Base-by-base conservation (phyloP, 2,329 filamentous ascomycete genomes). In the Parasarocladium wereldwijsianum region DNA sequence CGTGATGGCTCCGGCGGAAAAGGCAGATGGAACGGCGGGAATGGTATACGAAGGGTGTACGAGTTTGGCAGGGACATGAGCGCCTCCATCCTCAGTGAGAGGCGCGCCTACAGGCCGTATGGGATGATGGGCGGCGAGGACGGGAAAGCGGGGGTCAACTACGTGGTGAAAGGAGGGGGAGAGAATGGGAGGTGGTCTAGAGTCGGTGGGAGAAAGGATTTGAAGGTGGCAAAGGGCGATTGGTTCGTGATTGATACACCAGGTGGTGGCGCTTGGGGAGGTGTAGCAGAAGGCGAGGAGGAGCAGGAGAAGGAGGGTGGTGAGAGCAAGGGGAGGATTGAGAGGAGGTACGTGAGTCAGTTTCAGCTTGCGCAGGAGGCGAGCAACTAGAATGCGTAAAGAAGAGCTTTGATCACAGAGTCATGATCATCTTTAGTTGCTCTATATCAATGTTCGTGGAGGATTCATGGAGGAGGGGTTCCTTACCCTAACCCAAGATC, bases 51-150 rank as follows among this genome's bases (percentile, higher is more conserved):
- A 0, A 55, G 80, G 3, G 79, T 84, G 36, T 81, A 85, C 34
- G 79, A 86, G 51, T 83, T 83, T 47, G 60, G 77, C 2, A 72
- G 77, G 20, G 73, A 76, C 0, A 67, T 85, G 6, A 73, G 81
- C 47, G 76, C 79, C 15, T 76, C 69, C 4, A 86, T 87, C 24
- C 52, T 87, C 7, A 77, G 69, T 12, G 80, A 87, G 53, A 50
- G 81, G 14, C 57, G 81, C 12, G 78, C 85, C 0, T 77, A 79
- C 40, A 65, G 69, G 32, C 81, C 82, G 0, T 83, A 82, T 35
- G 78, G 78, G 1, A 59, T 82, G 37, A 66, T 66, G 17, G 78
- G 77, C 1, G 77, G 78, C 2, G 70, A 68, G 19, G 70, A 79
- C 33, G 78, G 70, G 0, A 54, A 63, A 35, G 66, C 70, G 10